Evolutionary conservation across 495 filamentous ascomycete genomes (phyloP).

Genomic region (Neurospora hispaniola): DNA sequence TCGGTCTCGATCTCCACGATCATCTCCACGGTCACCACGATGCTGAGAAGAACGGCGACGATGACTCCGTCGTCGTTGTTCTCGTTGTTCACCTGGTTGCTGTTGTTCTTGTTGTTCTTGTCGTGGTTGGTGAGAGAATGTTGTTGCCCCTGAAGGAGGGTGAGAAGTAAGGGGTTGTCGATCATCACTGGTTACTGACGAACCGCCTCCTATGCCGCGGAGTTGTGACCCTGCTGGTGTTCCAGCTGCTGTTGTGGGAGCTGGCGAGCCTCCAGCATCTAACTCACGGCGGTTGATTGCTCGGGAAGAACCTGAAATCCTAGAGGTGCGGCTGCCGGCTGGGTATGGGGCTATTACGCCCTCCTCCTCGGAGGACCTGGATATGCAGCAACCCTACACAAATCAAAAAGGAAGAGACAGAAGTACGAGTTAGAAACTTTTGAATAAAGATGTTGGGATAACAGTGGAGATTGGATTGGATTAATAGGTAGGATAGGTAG

Average conservation of each 20-base stretch:
- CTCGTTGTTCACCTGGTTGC: background rate
- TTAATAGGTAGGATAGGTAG: background rate
- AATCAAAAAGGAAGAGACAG: background rate
- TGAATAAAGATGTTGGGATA: too few relatives aligned
- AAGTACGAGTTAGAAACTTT: background rate
- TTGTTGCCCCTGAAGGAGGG: background rate
- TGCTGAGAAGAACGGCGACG: background rate
- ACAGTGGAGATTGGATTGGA: background rate
- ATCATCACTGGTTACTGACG: slow-evolving; percentile 8
- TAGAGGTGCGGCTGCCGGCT: slow-evolving; percentile 18
- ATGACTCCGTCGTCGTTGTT: background rate
- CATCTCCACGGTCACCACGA: background rate
- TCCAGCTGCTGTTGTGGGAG: slow-evolving; percentile 7
- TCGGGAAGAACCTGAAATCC: slow-evolving; percentile 27
- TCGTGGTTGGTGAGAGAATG: background rate
- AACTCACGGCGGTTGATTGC: slow-evolving; percentile 26
- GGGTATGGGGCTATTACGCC: slow-evolving; percentile 35
- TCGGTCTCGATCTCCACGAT: slow-evolving; percentile 1
- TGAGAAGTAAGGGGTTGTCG: slow-evolving; percentile 7
- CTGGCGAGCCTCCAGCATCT: background rate
- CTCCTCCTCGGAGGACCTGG: slow-evolving; percentile 17
- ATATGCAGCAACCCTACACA: slow-evolving; percentile 40
- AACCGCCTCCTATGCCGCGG: background rate
- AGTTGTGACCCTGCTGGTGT: background rate
- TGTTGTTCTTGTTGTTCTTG: background rate